These are phyloP conservation scores for Monilinia laxa DNA, from an alignment of 2,329 filamentous ascomycete genomes.

Conservation along the genomic window DNA sequence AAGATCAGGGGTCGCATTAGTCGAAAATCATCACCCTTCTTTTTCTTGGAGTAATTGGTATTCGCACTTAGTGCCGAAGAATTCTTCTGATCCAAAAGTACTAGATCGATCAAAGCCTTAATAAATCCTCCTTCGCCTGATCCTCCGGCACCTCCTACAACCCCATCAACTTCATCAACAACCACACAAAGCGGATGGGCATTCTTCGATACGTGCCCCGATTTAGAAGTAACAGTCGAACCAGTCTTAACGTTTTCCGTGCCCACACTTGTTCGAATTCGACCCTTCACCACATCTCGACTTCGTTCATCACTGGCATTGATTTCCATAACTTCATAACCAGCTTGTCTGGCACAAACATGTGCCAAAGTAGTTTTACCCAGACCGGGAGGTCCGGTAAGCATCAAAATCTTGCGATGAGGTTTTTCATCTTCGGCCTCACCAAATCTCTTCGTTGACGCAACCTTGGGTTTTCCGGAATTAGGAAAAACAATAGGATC, in stretches of 20 bases:
- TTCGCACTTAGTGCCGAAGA: slow-evolving; percentile 42
- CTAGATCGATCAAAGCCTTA: slow-evolving; percentile 88
- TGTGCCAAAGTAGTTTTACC: slow-evolving; percentile 97
- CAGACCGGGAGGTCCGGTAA: slow-evolving; percentile 88
- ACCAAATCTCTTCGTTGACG: slow-evolving; percentile 45
- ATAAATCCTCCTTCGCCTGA: slow-evolving; percentile 92
- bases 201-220: slow-evolving; percentile 61
- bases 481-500: slow-evolving; percentile 86
- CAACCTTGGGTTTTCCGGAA: slow-evolving; percentile 56
- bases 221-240: slow-evolving; percentile 51
- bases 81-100: slow-evolving; percentile 84
- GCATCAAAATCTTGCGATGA: slow-evolving; percentile 82
- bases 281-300: slow-evolving; percentile 81
- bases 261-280: slow-evolving; percentile 86
- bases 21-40: slow-evolving; percentile 81
- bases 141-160: slow-evolving; percentile 73
- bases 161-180: slow-evolving; percentile 95
- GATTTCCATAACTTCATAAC: slow-evolving; percentile 95
- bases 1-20: slow-evolving; percentile 85
- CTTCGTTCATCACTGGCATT: slow-evolving; percentile 97
- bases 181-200: slow-evolving; percentile 89
- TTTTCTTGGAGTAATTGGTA: slow-evolving; percentile 46
- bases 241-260: slow-evolving; percentile 90
- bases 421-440: slow-evolving; percentile 66
- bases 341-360: slow-evolving; percentile 91